Conservation (phyloP, 768 basidiomycete species). For the Podaxis sp. region DNA sequence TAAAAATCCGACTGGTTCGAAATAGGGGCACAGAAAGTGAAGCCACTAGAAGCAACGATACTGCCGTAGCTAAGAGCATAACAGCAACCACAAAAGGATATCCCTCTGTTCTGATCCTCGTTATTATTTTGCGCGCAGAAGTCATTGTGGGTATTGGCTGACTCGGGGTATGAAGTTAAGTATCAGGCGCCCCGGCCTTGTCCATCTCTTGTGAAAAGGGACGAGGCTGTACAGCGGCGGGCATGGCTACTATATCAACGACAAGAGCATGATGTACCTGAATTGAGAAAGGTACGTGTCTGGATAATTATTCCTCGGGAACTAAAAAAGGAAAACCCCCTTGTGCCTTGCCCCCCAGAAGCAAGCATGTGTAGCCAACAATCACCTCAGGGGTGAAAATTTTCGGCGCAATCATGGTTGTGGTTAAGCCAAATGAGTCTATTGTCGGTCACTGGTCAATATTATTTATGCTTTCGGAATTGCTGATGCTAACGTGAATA, state of each 20-base stretch:
- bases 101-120: not conserved
- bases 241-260: not conserved
- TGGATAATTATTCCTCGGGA: not conserved
- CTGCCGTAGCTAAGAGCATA: not conserved
- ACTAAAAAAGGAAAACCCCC: not conserved
- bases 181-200: not conserved
- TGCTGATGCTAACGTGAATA: no score
- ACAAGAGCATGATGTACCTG: not conserved
- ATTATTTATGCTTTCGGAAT: no score
- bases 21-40: conserved; percentile 1
- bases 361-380: no score
- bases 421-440: no score
- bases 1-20: not conserved
- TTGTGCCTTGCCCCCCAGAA: not conserved
- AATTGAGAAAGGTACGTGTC: not conserved
- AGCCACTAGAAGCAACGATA: not conserved
- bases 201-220: not conserved
- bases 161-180: not conserved
- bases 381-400: no score
- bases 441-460: no score
- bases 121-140: not conserved
- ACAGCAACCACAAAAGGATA: not conserved
- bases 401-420: no score
- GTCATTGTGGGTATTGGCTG: not conserved
- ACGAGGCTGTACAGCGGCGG: not conserved